Evolutionary conservation across 2,329 filamentous ascomycete genomes (phyloP).

Genomic region (Calcarisporium arbuscula): DNA sequence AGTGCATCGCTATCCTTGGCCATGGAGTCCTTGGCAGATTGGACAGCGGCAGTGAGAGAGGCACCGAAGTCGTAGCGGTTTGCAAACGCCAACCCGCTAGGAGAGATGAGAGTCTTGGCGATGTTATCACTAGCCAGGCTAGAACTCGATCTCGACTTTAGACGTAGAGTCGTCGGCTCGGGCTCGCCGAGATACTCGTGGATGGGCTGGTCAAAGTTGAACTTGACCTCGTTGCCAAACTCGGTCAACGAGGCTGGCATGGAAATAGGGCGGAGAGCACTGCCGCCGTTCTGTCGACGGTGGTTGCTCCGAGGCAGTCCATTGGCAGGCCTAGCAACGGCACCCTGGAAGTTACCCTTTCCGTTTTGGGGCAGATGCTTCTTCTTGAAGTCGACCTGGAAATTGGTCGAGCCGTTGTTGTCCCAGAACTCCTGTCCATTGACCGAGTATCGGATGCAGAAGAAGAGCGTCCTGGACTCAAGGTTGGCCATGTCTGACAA

Average conservation of each 20-base stretch:
- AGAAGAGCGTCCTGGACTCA: conserved; percentile 84
- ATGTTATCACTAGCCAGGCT: conserved; percentile 59
- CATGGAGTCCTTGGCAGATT: conserved; percentile 59
- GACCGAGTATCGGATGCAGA: conserved; percentile 85
- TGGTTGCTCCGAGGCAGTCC: conserved; percentile 64
- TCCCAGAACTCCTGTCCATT: conserved; percentile 89
- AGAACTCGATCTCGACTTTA: conserved; percentile 62
- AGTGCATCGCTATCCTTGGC: conserved; percentile 54
- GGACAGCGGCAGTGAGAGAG: conserved; percentile 79
- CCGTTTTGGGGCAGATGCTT: conserved; percentile 59
- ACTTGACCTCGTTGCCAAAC: conserved; percentile 57
- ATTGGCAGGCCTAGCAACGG: conserved; percentile 42
- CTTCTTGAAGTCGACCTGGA: conserved; percentile 89
- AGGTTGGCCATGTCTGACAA: conserved; percentile 85
- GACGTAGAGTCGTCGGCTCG: conserved; percentile 49
- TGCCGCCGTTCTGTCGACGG: conserved; percentile 38
- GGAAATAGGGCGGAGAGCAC: conserved; percentile 44
- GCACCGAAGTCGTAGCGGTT: conserved; percentile 94
- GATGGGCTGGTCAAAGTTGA: conserved; percentile 53
- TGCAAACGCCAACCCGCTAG: conserved; percentile 70
- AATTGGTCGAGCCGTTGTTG: conserved; percentile 82
- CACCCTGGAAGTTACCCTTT: conserved; percentile 46
- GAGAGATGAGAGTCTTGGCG: conserved; percentile 42
- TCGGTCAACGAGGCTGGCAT: conserved; percentile 60
- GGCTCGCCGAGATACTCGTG: conserved; percentile 60